Evolutionary conservation across 2,329 filamentous ascomycete genomes (phyloP).

Genomic region (Fusarium sp.): DNA sequence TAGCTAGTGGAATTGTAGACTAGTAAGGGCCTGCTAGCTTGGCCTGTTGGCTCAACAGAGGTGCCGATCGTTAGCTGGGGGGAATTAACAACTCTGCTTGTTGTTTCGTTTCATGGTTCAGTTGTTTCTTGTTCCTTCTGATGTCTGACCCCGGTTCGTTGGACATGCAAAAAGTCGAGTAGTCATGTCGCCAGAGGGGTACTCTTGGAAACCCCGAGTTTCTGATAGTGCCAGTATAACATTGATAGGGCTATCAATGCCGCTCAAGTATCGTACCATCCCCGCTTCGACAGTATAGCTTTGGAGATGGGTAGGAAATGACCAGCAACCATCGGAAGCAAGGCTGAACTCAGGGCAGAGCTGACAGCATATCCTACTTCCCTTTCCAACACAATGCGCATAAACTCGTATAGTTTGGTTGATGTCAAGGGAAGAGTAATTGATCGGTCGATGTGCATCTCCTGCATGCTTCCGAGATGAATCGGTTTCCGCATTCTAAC

Average conservation of each 20-base stretch:
- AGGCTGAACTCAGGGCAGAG: conserved; percentile 28
- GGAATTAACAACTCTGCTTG: conserved; percentile 17
- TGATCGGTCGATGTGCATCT: conserved; percentile 32
- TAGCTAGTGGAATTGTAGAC: conserved; percentile 22
- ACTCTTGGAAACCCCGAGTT: conserved; percentile 7
- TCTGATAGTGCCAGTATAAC: not conserved
- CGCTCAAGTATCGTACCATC: not conserved
- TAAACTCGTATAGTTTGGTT: conserved; percentile 35
- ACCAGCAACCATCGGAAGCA: conserved; percentile 8
- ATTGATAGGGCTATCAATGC: conserved; percentile 5
- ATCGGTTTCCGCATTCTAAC: conserved; percentile 35
- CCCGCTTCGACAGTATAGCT: not conserved
- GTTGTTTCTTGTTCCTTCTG: conserved; percentile 38
- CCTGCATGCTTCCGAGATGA: conserved; percentile 41
- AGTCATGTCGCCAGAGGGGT: conserved; percentile 3
- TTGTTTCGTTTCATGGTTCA: conserved; percentile 45
- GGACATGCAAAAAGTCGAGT: conserved; percentile 7
- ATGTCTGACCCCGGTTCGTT: conserved; percentile 13
- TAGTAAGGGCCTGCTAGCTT: conserved; percentile 24
- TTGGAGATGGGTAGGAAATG: conserved; percentile 13
- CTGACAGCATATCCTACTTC: conserved; percentile 3
- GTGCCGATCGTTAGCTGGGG: conserved; percentile 37
- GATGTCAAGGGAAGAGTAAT: conserved; percentile 22
- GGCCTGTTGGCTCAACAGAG: conserved; percentile 31
- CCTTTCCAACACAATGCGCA: conserved; percentile 33